These are phyloP conservation scores for Globisporangium uncinulatum DNA, from an alignment of 352 stramenopile genomes.

Conservation along the genomic window DNA sequence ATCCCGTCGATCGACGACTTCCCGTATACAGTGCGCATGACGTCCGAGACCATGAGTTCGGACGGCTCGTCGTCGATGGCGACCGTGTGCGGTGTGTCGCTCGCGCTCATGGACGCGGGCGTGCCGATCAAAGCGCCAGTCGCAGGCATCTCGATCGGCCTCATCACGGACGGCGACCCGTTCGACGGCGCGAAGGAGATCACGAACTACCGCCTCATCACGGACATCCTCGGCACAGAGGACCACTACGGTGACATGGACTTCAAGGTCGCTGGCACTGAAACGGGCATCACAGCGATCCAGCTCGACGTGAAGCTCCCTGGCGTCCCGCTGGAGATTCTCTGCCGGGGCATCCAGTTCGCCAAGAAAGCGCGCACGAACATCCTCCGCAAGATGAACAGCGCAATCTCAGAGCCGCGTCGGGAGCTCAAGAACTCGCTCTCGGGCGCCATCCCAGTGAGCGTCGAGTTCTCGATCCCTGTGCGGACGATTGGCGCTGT, in stretches of 20 bases:
- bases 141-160: constrained; percentile 95
- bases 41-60: constrained; percentile 94
- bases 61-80: constrained; percentile 95
- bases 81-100: constrained; percentile 94
- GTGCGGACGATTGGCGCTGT: constrained; percentile 48
- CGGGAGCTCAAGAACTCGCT: constrained; percentile 41
- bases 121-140: constrained; percentile 92
- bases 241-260: constrained; percentile 98
- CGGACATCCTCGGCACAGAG: constrained; percentile 96
- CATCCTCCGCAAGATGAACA: constrained; percentile 86
- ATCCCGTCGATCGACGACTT: constrained; percentile 91
- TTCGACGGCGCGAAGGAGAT: constrained; percentile 65
- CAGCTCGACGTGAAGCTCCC: constrained; percentile 96
- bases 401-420: constrained; percentile 53
- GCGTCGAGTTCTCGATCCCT: constrained; percentile 58
- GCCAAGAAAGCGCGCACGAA: constrained; percentile 73
- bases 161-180: constrained; percentile 67
- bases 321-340: constrained; percentile 75
- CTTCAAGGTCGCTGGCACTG: constrained; percentile 95
- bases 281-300: constrained; percentile 90
- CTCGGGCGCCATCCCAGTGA: constrained; percentile 33
- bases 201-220: constrained; percentile 89
- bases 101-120: constrained; percentile 96
- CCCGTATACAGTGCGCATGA: constrained; percentile 96
- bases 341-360: constrained; percentile 83